Evolutionary conservation across 306 rosid genomes (phyloP).

Genomic region (Oxytropis ochrocephala): DNA sequence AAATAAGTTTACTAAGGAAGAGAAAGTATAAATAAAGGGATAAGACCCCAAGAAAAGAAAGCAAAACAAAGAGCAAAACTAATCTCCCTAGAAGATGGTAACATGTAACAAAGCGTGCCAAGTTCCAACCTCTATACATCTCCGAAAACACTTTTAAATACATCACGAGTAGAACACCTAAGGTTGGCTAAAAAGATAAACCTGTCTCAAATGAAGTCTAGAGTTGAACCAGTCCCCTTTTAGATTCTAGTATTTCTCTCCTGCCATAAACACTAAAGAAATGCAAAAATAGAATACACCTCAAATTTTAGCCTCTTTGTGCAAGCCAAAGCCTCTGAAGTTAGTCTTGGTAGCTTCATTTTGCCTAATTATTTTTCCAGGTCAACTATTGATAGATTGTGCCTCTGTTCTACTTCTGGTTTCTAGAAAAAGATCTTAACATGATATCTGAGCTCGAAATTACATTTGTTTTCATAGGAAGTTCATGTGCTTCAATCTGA

Average conservation of each 20-base stretch:
- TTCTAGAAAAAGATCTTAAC: not conserved
- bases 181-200: too few relatives aligned
- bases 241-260: not conserved
- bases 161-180: not conserved
- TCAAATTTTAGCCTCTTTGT: not conserved
- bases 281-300: not conserved
- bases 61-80: not conserved
- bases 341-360: not conserved
- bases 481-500: constrained; percentile 18
- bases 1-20: not conserved
- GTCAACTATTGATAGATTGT: constrained; percentile 6
- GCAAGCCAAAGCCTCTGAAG: not conserved
- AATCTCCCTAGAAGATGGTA: not conserved
- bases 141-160: not conserved
- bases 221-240: not conserved
- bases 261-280: not conserved
- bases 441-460: constrained; percentile 5
- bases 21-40: not conserved
- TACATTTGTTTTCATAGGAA: not conserved
- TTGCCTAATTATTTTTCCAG: not conserved
- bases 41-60: not conserved
- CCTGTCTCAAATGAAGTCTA: not conserved
- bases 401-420: not conserved
- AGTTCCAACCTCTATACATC: not conserved
- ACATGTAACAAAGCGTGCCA: not conserved